Base-by-base conservation (phyloP, 768 basidiomycete genomes). In the Phaeolepiota aurea region DNA sequence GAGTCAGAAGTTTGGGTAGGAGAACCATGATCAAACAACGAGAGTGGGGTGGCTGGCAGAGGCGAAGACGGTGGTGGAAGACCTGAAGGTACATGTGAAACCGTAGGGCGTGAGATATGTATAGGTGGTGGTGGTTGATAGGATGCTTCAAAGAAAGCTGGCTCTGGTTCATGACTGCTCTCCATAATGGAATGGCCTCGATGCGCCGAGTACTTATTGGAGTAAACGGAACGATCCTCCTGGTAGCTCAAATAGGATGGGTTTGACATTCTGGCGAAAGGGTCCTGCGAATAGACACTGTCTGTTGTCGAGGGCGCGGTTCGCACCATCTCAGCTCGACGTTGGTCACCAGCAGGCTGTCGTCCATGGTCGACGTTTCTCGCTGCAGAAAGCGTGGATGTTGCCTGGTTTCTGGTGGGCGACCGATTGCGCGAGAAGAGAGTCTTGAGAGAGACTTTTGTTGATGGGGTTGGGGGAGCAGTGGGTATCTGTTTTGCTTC, bases 111-210 rank as follows among this genome's bases (percentile, higher is more conserved):
- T 14, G 48, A 40, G n/a, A n/a, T n/a, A 21, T 35, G 30, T 21
- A 46, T 30, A 13, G 53, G 56, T n/a, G 56, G 56, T 3, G 56
- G 56, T 30, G 56, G 56, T 41, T 58, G 57, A 48, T 58, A 58
- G 12, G 53, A 52, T 1, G 57, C 57, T 37, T 59, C 55, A 1
- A 59, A 45, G 20, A 44, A 44, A 5, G 41, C 11, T 15, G 36
- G 31, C 10, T 46, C 30, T 13, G 43, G 37, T 10, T 19, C 37
- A 1, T 5, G 12, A 41, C 14, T 33, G 30, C 4, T 35, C 9
- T 14, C 19, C 4, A 10, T 14, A 28, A 7, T n/a, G n/a, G n/a
- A n/a, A n/a, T n/a, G n/a, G n/a, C n/a, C n/a, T n/a, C n/a, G n/a
- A n/a, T n/a, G n/a, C n/a, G n/a, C n/a, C n/a, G n/a, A n/a, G n/a